Percentiles rank a stretch among this genome's conserved stretches.
Conservation (phyloP, 257 asterid species). For the Solanum lycopersicoides region DNA sequence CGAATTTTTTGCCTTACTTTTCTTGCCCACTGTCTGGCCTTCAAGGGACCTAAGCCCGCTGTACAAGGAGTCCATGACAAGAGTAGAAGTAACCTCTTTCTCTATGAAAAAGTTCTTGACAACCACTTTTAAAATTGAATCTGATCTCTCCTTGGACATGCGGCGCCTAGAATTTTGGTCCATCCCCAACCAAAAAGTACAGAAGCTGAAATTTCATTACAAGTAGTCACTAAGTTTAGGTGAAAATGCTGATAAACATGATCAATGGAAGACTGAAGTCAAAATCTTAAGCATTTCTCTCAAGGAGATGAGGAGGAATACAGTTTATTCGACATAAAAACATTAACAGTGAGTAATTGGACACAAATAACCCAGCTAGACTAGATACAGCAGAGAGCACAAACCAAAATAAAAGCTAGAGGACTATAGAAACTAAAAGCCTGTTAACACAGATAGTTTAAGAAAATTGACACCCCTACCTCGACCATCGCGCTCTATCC, state of each 20-base stretch:
- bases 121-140: constrained; percentile 65
- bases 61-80: constrained; percentile 93
- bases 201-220: constrained; percentile 47
- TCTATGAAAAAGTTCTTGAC: constrained; percentile 90
- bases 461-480: constrained; percentile 5
- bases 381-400: background rate
- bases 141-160: constrained; percentile 77
- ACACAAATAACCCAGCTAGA: background rate
- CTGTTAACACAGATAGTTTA: background rate
- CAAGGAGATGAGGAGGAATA: background rate
- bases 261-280: background rate
- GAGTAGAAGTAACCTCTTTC: constrained; percentile 94
- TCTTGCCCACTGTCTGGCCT: constrained; percentile 69
- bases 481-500: constrained; percentile 30
- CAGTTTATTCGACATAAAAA: background rate
- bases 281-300: background rate
- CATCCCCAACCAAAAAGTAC: constrained; percentile 81
- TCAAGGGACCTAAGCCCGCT: constrained; percentile 92
- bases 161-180: constrained; percentile 53
- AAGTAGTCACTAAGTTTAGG: background rate
- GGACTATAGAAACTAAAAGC: background rate
- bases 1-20: constrained; percentile 39
- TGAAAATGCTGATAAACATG: background rate
- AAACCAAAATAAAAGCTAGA: background rate
- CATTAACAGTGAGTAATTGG: background rate